Evolutionary conservation across 371 early-diverging fungal genomes (phyloP), one percentile per base, ranked within the genome.

Genomic region (Haplosporangium sp.): DNA sequence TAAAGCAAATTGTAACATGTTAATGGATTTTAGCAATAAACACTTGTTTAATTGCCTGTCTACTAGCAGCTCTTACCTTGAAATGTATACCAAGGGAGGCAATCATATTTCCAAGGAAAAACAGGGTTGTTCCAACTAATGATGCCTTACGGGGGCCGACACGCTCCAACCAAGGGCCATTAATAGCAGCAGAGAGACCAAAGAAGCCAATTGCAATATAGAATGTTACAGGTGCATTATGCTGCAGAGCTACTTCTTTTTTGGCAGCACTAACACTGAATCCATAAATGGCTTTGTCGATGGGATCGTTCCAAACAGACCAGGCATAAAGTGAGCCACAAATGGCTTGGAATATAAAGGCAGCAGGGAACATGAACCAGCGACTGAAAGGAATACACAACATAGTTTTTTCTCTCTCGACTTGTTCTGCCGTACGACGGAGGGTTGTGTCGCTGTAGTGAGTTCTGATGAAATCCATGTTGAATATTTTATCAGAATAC

Each of bases 301-400:
- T 90, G 37, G 90, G 88, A 17, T 83, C 72, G 73, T 91, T 90
- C 77, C 87, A 90, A 38, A 90, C 89, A 2, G 87, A 87, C 89
- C 90, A 92, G 10, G 93, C 92, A 69, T 92, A 92, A 37, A 92
- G 86, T 2, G 91, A 89, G 15, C 93, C 93, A 63, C 87, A 88
- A 71, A 88, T 88, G 71, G 91, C 86, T 85, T 91, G 92, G 58
- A 91, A 88, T 50, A 90, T 61, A 19, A 90, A 77, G 13, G 90
- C 90, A 0, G 90, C 90, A 0, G 91, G 90, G 58, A 90, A 75
- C 47, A 88, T 78, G 69, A 85, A 71, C 89, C 86, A 91, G 27
- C 89, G 86, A 53, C 83, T 85, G 83, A 86, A 90, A 17, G 75
- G 72, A 10, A 86, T 38, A 4, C 83, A 77, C 40, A 86, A 76